Conservation (phyloP, 306 rosid species). For the Fragaria nilgerrensis region DNA sequence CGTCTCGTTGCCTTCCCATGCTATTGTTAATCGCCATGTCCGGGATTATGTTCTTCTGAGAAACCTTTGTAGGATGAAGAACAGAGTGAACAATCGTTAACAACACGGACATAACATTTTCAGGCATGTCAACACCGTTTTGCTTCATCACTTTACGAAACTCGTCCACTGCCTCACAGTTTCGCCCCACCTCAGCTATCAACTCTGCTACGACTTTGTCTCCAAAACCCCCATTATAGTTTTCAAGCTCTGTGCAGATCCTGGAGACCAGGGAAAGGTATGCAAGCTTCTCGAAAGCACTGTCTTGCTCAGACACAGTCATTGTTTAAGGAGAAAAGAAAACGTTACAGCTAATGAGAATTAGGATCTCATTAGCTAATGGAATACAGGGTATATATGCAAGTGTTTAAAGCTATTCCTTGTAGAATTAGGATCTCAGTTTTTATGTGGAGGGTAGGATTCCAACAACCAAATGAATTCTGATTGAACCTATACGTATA, state of each 20-base stretch:
- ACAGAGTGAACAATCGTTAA: slow-evolving; percentile 62
- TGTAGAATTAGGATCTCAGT: neutral
- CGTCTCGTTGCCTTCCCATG: slow-evolving; percentile 2
- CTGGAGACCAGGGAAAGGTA: slow-evolving; percentile 75
- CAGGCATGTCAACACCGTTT: slow-evolving; percentile 72
- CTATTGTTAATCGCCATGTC: neutral
- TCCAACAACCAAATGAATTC: neutral
- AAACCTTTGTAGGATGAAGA: slow-evolving; percentile 54
- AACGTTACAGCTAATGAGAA: neutral
- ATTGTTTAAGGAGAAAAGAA: slow-evolving; percentile 14
- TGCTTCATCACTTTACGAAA: slow-evolving; percentile 60
- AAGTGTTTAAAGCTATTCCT: neutral
- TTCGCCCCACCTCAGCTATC: slow-evolving; percentile 61
- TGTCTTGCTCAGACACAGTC: slow-evolving; percentile 33
- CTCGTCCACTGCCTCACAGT: slow-evolving; percentile 54
- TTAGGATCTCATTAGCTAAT: no score
- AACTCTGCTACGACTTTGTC: slow-evolving; percentile 77
- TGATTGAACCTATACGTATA: neutral
- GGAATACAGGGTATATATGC: neutral
- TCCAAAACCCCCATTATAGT: slow-evolving; percentile 65
- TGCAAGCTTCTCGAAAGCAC: slow-evolving; percentile 62
- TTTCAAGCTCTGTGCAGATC: slow-evolving; percentile 73
- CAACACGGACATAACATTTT: slow-evolving; percentile 61
- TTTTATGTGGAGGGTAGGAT: neutral
- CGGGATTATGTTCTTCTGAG: neutral